Evolutionary conservation across 345 rosid species (phyloP).

Genomic region (Gossypium longicalyx): DNA sequence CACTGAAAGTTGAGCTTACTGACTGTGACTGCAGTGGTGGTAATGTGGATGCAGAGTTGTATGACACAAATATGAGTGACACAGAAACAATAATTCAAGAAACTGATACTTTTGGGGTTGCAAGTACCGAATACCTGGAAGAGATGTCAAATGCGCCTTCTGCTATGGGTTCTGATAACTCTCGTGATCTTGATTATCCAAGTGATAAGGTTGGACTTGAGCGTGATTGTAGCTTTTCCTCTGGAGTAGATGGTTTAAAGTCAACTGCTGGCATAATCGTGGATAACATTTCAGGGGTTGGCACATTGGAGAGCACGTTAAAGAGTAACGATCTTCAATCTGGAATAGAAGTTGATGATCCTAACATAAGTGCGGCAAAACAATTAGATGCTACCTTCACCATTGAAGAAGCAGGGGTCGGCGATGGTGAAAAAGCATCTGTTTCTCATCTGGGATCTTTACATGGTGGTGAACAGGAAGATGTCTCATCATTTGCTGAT

Average conservation of each 20-base stretch:
- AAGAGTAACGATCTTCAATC: not conserved
- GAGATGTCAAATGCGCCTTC: not conserved
- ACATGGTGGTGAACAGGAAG: slow-evolving; percentile 14
- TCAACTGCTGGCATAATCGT: not conserved
- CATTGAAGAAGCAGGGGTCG: not conserved
- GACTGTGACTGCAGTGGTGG: not conserved
- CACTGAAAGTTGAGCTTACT: slow-evolving; percentile 8
- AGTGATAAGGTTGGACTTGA: not conserved
- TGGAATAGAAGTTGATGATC: not conserved
- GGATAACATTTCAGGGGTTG: not conserved
- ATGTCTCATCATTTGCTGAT: slow-evolving; percentile 5
- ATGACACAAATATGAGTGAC: not conserved
- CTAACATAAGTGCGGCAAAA: not conserved
- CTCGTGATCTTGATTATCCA: not conserved
- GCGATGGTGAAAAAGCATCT: not conserved
- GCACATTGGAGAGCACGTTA: not conserved
- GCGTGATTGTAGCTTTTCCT: not conserved
- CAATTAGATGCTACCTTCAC: not conserved
- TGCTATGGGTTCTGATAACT: not conserved
- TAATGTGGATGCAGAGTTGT: slow-evolving; percentile 13
- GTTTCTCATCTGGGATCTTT: not conserved
- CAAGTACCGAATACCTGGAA: not conserved
- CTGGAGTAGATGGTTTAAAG: not conserved
- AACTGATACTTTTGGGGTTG: not conserved
- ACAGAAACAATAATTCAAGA: slow-evolving; percentile 3